Evolutionary conservation across 1,284 basidiomycete species (phyloP).

Genomic region (Trichosporon faecale): DNA sequence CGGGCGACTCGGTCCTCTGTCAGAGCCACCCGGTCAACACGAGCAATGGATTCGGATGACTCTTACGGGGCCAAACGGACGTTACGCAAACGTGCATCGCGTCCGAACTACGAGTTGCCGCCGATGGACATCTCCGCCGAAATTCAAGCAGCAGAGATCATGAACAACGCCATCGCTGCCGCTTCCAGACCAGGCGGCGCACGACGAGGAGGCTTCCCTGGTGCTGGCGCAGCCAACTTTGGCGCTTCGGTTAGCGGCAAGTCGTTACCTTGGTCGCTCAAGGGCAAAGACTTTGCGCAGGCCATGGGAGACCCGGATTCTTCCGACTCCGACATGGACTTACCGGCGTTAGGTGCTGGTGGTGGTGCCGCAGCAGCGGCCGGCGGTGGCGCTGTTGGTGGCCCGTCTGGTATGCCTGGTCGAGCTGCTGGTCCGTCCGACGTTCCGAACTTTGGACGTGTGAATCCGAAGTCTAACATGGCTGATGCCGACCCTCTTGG

Average conservation of each 20-base stretch:
- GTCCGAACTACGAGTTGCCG: conserved; percentile 50
- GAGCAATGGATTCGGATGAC: conserved; percentile 33
- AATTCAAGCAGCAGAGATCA: conserved; percentile 29
- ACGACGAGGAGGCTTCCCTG: conserved; percentile 19
- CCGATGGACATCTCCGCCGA: conserved; percentile 43
- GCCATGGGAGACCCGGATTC: conserved; percentile 48
- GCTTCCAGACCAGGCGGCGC: conserved; percentile 19
- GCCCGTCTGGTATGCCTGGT: conserved; percentile 6
- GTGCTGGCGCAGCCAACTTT: conserved; percentile 34
- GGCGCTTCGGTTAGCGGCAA: conserved; percentile 27
- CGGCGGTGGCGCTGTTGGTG: background rate
- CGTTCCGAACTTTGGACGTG: conserved; percentile 48
- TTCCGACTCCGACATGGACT: conserved; percentile 36
- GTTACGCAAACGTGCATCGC: conserved; percentile 44
- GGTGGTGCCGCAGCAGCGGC: conserved; percentile 9
- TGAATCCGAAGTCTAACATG: conserved; percentile 60
- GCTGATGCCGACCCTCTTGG: conserved; percentile 96
- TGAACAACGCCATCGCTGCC: conserved; percentile 34
- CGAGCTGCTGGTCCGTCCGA: conserved; percentile 58
- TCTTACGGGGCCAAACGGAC: conserved; percentile 36
- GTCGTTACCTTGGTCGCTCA: conserved; percentile 35
- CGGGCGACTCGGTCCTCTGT: conserved; percentile 2
- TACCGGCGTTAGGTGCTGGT: background rate
- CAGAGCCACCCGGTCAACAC: conserved; percentile 18
- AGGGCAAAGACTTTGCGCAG: conserved; percentile 37